Conservation (phyloP, 106 monocot species). For the Dendrobium officinale region DNA sequence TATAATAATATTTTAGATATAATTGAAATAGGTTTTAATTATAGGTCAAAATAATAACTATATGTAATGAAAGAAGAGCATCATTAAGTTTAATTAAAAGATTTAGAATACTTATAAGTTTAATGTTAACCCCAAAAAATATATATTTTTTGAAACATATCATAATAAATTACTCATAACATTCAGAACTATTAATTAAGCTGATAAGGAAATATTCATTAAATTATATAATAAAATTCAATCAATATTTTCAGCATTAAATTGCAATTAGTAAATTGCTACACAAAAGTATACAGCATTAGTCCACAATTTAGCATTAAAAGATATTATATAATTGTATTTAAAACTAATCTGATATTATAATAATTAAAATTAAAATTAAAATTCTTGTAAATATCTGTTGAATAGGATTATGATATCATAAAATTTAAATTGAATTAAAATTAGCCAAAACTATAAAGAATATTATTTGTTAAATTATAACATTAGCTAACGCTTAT, state of each 20-base stretch:
- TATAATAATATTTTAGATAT: not conserved
- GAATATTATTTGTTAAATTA: not conserved
- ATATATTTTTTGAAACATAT: not conserved
- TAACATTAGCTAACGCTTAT: not conserved
- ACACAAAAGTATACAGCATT: not conserved
- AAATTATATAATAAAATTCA: not conserved
- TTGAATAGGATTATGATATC: not conserved
- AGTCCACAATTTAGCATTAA: not conserved
- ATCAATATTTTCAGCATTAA: not conserved
- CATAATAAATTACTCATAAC: not conserved
- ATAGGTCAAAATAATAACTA: not conserved
- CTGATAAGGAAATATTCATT: not conserved
- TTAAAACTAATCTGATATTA: not conserved
- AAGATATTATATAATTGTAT: not conserved
- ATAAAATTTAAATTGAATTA: not conserved
- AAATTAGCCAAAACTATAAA: not conserved
- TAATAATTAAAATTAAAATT: not conserved
- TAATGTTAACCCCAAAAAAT: not conserved
- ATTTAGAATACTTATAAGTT: not conserved
- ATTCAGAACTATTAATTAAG: not conserved
- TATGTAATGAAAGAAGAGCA: not conserved
- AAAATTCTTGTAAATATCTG: not conserved
- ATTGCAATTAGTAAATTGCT: not conserved
- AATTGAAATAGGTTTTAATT: not conserved
- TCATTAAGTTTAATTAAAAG: not conserved